Evolutionary conservation across 139 green algal genomes (phyloP).

Genomic region (Trebouxia sp.): DNA sequence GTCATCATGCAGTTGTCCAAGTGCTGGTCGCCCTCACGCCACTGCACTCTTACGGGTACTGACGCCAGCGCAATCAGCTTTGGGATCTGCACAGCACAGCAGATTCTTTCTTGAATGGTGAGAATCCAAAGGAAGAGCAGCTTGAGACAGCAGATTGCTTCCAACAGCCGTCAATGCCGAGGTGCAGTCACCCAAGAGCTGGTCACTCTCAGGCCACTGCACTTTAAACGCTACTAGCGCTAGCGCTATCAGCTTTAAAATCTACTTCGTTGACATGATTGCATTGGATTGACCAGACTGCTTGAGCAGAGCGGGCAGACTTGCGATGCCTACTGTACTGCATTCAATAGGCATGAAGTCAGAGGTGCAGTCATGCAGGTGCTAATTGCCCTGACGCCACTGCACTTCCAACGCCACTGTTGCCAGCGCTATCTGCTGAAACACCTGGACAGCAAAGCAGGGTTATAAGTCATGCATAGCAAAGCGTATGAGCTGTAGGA

Average conservation of each 20-base stretch:
- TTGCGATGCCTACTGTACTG: no score
- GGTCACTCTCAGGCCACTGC: slow-evolving; percentile 18
- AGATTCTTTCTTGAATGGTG: no score
- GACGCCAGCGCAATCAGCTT: background rate
- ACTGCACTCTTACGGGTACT: slow-evolving; percentile 31
- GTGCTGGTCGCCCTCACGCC: slow-evolving; percentile 20
- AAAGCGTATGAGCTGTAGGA: no score
- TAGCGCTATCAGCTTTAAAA: background rate
- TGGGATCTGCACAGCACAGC: background rate
- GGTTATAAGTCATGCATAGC: background rate
- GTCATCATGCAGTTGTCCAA: slow-evolving; percentile 3
- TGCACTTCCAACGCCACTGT: slow-evolving; percentile 32
- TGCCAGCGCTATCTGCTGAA: background rate
- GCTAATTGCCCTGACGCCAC: slow-evolving; percentile 21
- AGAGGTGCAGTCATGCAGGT: background rate
- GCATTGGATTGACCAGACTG: no score
- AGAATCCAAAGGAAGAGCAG: no score
- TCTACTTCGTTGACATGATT: no score
- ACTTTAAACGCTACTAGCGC: slow-evolving; percentile 26
- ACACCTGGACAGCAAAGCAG: background rate
- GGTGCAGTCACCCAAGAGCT: background rate
- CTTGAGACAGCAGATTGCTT: background rate
- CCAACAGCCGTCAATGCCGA: slow-evolving; percentile 40
- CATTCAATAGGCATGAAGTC: slow-evolving; percentile 35
- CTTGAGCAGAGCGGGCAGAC: no score